Percentiles rank a stretch among this genome's conserved stretches.
phyloP scores from a whole-genome alignment of 768 basidiomycete genomes.

The Tylopilus felleus region DNA sequence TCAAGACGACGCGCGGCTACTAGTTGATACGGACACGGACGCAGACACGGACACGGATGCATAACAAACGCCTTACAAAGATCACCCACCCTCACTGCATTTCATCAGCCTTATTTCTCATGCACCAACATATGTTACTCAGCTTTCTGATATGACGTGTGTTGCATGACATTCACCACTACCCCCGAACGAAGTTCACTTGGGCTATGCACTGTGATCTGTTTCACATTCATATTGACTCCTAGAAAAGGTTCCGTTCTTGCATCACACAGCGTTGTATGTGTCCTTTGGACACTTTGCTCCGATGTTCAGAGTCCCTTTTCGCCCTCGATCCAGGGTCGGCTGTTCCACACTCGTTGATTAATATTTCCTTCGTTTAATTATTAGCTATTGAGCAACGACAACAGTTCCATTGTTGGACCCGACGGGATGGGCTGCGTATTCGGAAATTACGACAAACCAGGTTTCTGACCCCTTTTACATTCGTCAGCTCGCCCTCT shows the following conservation, averaged over 20 bases:
- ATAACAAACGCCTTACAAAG: background rate
- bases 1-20: conserved; percentile 4
- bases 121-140: background rate
- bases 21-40: conserved; percentile 12
- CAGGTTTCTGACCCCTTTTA: background rate
- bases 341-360: background rate
- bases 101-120: background rate
- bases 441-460: background rate
- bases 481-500: background rate
- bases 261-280: background rate
- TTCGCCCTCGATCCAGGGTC: background rate
- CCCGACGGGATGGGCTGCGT: background rate
- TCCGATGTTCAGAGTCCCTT: background rate
- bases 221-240: background rate
- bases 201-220: background rate
- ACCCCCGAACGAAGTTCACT: background rate
- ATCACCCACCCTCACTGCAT: conserved; percentile 9
- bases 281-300: background rate
- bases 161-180: background rate
- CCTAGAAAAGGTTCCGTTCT: background rate
- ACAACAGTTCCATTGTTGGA: background rate
- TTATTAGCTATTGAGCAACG: background rate
- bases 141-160: background rate
- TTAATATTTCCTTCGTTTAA: background rate
- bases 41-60: conserved; percentile 2